Base-by-base conservation (phyloP, 2,329 filamentous ascomycete genomes). In the Tothia fuscella region DNA sequence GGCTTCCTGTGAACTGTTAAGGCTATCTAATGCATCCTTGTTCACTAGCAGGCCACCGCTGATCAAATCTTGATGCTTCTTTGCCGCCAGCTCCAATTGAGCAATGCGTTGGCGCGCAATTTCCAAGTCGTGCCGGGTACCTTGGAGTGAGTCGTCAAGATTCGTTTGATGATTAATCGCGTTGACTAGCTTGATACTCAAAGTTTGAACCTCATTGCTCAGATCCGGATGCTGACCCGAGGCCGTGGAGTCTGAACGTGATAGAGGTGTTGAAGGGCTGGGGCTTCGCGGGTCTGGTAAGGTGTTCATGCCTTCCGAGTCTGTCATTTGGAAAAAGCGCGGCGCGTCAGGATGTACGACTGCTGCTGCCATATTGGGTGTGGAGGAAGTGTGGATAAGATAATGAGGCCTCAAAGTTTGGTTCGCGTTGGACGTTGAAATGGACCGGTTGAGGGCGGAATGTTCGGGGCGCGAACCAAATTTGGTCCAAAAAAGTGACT, bases 161-260 rank as follows among this genome's bases (percentile, higher is more conserved):
- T 75, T 80, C 6, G 88, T 95, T 61, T 95, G 88, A 60, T 93
- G 82, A 58, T 98, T 98, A 63, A 98, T 95, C 33, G 91, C 89
- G 56, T 91, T 89, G 52, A 98, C 89, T 48, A 98, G 77, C 61
- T 98, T 98, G 37, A 87, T 89, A 63, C 87, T 96, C 24, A 98
- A 69, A 5, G 84, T 78, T 6, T 89, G 84, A 21, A 98, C 85
- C 62, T 96, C 91, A 49, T 70, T 70, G 56, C 72, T 79, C 32
- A 80, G 56, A 51, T 80, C 76, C 16, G 73, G 74, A 50, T 78
- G 71, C 48, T 62, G 63, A 6, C 55, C 49, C 5, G 56, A 53
- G 20, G 60, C 49, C 5, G 57, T 53, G 40, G 57, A 64, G 64
- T 49, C 60, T 56, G 53, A 56, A 52, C 53, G 53, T 38, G 55